These are phyloP conservation scores for Alisma plantagoaquatica DNA, from an alignment of 106 monocot genomes.

Conservation along the genomic window DNA sequence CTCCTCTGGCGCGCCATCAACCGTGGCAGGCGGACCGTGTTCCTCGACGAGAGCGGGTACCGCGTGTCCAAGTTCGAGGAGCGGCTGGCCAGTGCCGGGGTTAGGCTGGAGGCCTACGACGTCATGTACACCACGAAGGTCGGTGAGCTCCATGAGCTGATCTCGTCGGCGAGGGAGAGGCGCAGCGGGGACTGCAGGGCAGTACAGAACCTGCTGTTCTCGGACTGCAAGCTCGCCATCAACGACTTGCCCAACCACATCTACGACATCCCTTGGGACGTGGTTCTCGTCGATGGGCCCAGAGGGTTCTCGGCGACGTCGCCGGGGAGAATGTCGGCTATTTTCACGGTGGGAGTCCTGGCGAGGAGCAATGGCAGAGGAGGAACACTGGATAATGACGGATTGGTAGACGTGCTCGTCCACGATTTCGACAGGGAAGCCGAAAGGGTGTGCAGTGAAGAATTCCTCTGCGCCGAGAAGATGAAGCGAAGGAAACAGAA, in stretches of 20 bases:
- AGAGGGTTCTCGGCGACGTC: conserved; percentile 44
- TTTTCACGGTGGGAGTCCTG: conserved; percentile 78
- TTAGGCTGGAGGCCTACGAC: conserved; percentile 79
- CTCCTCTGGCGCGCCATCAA: conserved; percentile 79
- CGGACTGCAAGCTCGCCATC: conserved; percentile 75
- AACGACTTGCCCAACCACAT: conserved; percentile 88
- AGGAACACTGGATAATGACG: too few relatives aligned
- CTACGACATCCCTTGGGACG: conserved; percentile 84
- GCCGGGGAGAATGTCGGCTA: conserved; percentile 75
- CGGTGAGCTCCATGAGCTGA: conserved; percentile 40
- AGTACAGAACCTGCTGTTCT: conserved; percentile 76
- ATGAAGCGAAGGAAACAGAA: conserved; percentile 35
- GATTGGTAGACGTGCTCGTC: conserved; percentile 41
- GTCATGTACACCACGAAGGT: conserved; percentile 61
- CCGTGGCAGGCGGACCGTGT: conserved; percentile 82
- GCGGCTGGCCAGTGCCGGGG: conserved; percentile 30
- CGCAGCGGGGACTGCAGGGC: conserved; percentile 50
- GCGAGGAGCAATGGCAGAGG: conserved; percentile 35
- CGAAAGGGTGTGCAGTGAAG: conserved; percentile 55
- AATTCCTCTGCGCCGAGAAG: conserved; percentile 79
- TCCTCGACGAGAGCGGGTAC: conserved; percentile 81
- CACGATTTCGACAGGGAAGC: conserved; percentile 74
- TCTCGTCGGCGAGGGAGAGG: conserved; percentile 22
- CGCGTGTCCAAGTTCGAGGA: conserved; percentile 53
- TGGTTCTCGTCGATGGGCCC: conserved; percentile 84